Base-by-base conservation (phyloP, 2,329 filamentous ascomycete genomes). In the Westerdykella ornata region DNA sequence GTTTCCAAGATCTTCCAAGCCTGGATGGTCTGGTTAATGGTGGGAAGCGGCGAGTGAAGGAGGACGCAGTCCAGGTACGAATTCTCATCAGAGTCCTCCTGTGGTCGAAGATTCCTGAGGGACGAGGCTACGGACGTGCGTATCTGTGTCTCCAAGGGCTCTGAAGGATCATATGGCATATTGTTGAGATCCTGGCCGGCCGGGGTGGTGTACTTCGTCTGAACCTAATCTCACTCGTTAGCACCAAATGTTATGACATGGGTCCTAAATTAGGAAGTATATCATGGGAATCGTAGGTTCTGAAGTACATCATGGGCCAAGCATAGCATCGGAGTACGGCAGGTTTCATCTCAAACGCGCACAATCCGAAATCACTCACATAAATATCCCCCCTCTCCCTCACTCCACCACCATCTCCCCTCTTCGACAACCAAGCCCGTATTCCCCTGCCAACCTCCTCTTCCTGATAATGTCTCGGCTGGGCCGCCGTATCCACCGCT, bases 191-290 rank as follows among this genome's bases (percentile, higher is more conserved):
- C 77, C 60, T 89, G 84, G 17, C 78, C 80, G 13, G 65, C 64
- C 4, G 78, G 63, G 0, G 82, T 74, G 1, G 84, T 87, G 68
- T 83, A 92, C 63, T 90, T 92, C n/a, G 86, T 89, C 74, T 94
- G 86, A 34, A 89, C 72, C 78, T 84, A 20, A 15, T 34, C 31
- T 18, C 16, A 6, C 3, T 37, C 43, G 3, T 46, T 39, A 13
- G 7, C 17, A 3, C 17, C 13, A 15, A 17, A 16, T 14, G 28
- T 18, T 16, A 7, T 11, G 22, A 7, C 22, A 8, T 11, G n/a
- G n/a, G n/a, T n/a, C n/a, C n/a, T n/a, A n/a, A n/a, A n/a, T n/a
- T n/a, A n/a, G n/a, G n/a, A n/a, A n/a, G n/a, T n/a, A n/a, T n/a
- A n/a, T n/a, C n/a, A n/a, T n/a, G n/a, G n/a, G n/a, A n/a, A n/a